phyloP scores from a whole-genome alignment of 2,329 filamentous ascomycete species.

The Furcasterigmium sp. region DNA sequence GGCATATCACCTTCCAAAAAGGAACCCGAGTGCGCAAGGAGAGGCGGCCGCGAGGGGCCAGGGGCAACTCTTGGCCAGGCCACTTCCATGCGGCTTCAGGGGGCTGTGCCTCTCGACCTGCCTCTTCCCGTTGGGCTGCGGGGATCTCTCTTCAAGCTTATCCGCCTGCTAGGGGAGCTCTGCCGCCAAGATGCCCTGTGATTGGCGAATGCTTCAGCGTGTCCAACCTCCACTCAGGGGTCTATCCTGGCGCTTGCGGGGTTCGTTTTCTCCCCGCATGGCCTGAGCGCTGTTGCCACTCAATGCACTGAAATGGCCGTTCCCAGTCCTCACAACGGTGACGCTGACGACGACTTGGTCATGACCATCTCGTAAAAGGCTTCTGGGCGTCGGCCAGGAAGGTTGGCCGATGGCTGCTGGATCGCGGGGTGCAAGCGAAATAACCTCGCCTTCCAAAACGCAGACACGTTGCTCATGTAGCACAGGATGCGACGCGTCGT shows the following conservation, averaged over 20 bases:
- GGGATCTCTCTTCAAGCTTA: background rate
- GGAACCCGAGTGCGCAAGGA: background rate
- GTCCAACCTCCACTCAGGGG: background rate
- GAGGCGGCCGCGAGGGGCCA: background rate
- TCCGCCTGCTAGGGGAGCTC: background rate
- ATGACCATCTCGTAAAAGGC: too few species aligned
- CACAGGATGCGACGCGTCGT: too few species aligned
- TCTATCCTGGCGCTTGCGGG: background rate
- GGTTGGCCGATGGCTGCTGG: too few species aligned
- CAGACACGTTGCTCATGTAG: too few species aligned
- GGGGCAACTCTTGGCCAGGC: background rate
- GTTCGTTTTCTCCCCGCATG: background rate
- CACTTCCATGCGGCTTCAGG: background rate
- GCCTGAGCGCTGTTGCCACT: background rate
- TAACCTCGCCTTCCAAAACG: too few species aligned
- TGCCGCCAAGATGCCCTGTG: background rate
- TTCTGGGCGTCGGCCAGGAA: too few species aligned
- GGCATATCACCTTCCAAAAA: conserved; percentile 1
- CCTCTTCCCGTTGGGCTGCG: conserved; percentile 3
- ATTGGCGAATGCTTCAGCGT: background rate
- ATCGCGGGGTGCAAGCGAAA: too few species aligned
- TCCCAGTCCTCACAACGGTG: too few species aligned
- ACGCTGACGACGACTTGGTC: too few species aligned
- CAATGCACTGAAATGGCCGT: too few species aligned
- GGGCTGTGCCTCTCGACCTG: conserved; percentile 1